Conservation (phyloP, 768 basidiomycete species). For the Tricholoma sp. region DNA sequence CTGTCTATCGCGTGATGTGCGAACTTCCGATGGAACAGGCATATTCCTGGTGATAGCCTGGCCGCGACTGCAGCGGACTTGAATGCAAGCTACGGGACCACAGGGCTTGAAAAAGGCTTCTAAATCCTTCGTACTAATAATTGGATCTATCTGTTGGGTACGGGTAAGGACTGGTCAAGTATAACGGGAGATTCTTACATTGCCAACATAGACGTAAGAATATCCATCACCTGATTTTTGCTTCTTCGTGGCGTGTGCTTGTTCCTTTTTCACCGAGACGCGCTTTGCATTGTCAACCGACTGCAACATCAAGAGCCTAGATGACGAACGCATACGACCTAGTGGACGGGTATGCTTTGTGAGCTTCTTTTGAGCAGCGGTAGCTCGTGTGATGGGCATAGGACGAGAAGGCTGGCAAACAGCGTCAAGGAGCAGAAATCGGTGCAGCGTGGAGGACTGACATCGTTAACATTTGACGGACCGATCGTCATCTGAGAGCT, state of each 20-base stretch:
- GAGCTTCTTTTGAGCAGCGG: neutral
- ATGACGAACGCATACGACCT: neutral
- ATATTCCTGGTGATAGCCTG: slow-evolving; percentile 25
- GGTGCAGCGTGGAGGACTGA: neutral
- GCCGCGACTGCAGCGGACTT: slow-evolving; percentile 40
- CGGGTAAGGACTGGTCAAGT: neutral
- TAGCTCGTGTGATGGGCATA: neutral
- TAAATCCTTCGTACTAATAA: slow-evolving; percentile 29
- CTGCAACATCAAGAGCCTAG: neutral
- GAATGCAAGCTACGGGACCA: slow-evolving; percentile 28
- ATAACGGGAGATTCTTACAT: slow-evolving; percentile 37
- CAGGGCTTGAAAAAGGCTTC: slow-evolving; percentile 28
- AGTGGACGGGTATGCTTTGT: neutral
- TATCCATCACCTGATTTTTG: slow-evolving; percentile 14
- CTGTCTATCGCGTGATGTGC: slow-evolving; percentile 30
- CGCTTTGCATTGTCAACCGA: neutral
- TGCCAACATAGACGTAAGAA: slow-evolving; percentile 52
- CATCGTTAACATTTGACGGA: neutral
- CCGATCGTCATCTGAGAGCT: neutral
- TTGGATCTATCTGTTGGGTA: slow-evolving; percentile 27
- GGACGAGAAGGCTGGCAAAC: neutral
- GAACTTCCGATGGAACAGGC: slow-evolving; percentile 13
- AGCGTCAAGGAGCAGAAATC: neutral
- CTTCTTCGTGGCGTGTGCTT: slow-evolving; percentile 19
- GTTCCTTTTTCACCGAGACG: slow-evolving; percentile 5